Percentiles rank a stretch among this genome's conserved stretches.
These are phyloP conservation scores for Platanthera zijinensis DNA, from an alignment of 106 monocot species.

Conservation along the genomic window DNA sequence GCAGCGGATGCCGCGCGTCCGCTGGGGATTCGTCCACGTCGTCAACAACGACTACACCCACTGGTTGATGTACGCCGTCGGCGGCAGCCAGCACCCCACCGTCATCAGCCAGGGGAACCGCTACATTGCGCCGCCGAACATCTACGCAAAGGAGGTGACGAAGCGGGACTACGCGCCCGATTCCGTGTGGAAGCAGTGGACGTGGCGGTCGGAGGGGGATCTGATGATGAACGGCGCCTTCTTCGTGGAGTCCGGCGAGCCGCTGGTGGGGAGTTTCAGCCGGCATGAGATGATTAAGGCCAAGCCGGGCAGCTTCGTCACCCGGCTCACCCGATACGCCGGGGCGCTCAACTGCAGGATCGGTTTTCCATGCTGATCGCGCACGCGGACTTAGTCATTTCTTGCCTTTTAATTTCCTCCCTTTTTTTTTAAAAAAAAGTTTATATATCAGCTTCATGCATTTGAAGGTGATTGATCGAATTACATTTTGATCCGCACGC, in stretches of 20 bases:
- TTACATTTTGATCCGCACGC: too few species aligned
- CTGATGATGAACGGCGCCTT: not conserved
- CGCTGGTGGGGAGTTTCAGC: not conserved
- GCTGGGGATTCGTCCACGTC: constrained; percentile 5
- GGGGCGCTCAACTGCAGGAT: too few species aligned
- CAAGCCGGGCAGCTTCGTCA: too few species aligned
- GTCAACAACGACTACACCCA: constrained; percentile 19
- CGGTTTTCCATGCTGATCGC: too few species aligned
- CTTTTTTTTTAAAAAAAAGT: too few species aligned
- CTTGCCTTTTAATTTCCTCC: too few species aligned
- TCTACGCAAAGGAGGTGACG: not conserved
- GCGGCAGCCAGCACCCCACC: constrained; percentile 4
- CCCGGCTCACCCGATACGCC: too few species aligned
- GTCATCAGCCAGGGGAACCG: constrained; percentile 5
- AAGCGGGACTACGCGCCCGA: constrained; percentile 10
- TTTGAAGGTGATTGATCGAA: too few species aligned
- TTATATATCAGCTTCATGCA: too few species aligned
- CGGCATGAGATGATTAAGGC: too few species aligned
- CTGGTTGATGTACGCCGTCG: constrained; percentile 6
- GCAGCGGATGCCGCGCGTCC: not conserved
- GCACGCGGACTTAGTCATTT: too few species aligned
- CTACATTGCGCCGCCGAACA: not conserved
- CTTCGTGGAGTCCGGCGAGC: not conserved
- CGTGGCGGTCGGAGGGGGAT: constrained; percentile 14
- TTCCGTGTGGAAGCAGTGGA: constrained; percentile 21